A percentile compares a stretch with the other conserved stretches of the same genome.
phyloP scores from a whole-genome alignment of 306 rosid species.

The Cucurbita ficifolia region DNA sequence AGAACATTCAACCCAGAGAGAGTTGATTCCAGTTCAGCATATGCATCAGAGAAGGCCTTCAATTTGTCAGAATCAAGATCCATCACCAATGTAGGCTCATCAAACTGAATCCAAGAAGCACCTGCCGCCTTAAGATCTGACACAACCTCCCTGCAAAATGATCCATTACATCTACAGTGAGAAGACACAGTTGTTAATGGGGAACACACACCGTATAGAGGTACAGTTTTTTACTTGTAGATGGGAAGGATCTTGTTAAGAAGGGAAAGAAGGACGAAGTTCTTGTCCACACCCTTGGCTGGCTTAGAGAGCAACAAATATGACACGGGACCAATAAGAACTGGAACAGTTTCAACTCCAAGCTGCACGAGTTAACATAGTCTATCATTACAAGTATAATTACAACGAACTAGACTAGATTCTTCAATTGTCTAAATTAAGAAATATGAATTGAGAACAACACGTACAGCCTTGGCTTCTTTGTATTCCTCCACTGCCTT shows the following conservation, averaged over 20 bases:
- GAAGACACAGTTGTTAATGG: neutral
- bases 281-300: slow-evolving; percentile 52
- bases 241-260: slow-evolving; percentile 51
- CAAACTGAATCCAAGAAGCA: slow-evolving; percentile 71
- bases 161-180: neutral
- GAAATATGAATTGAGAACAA: neutral
- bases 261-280: slow-evolving; percentile 44
- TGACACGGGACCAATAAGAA: slow-evolving; percentile 71
- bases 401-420: neutral
- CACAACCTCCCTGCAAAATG: slow-evolving; percentile 46
- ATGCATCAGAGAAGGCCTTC: slow-evolving; percentile 47
- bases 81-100: slow-evolving; percentile 62
- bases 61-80: slow-evolving; percentile 58
- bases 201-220: neutral
- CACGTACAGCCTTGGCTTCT: slow-evolving; percentile 69
- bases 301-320: slow-evolving; percentile 71
- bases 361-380: slow-evolving; percentile 25
- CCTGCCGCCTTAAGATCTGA: slow-evolving; percentile 75
- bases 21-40: slow-evolving; percentile 45
- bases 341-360: slow-evolving; percentile 57
- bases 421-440: neutral
- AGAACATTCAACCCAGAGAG: slow-evolving; percentile 53
- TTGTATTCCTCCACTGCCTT: slow-evolving; percentile 68
- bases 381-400: neutral
- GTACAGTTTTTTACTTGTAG: slow-evolving; percentile 34